Evolutionary conservation across 2,329 filamentous ascomycete genomes (phyloP), one percentile per base, ranked within the genome.

Genomic region (Xylaria sp.): DNA sequence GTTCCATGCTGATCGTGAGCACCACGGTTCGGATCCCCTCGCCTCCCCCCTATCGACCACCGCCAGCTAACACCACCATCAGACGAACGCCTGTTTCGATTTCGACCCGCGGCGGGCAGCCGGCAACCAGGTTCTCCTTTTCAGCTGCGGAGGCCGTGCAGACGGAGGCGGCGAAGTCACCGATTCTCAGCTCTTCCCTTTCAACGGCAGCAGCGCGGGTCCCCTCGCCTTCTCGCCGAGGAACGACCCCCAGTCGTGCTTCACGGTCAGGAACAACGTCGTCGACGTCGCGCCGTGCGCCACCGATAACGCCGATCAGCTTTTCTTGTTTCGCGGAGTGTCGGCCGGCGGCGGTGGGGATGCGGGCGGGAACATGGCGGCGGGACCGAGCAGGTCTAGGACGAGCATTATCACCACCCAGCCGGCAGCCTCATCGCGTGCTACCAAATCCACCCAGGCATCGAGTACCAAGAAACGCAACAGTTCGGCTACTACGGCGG

Each of bases 61-160:
- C 17, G 16, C 53, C 60, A 52, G 59, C 52, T 41, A 22, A 26
- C 21, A 20, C 40, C n/a, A 1, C 58, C 4, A 18, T 9, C 38
- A 75, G 71, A 85, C 82, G 1, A 76, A 83, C 64, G 82, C 81
- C 40, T 85, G 82, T 63, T 71, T 83, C 62, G 85, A 83, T 71
- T 82, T 83, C 56, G 82, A 86, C 60, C 74, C 76, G 4, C 74
- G 81, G 43, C 74, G 80, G 22, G 67, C 72, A 0, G 71, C 73
- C 2, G 80, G 79, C 9, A 78, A 79, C 62, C 80, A 82, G 59
- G 79, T 83, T 13, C 62, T 79, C 29, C 72, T 85, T 20, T 85
- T 85, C 62, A 82, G 82, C 9, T 86, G 82, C 56, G 82, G 82
- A 46, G 82, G 82, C 16, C 74, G 81, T 38, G 81, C 81, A 18